Conservation (phyloP, 805 yeast genomes). For the Lachancea kluyveri region DNA sequence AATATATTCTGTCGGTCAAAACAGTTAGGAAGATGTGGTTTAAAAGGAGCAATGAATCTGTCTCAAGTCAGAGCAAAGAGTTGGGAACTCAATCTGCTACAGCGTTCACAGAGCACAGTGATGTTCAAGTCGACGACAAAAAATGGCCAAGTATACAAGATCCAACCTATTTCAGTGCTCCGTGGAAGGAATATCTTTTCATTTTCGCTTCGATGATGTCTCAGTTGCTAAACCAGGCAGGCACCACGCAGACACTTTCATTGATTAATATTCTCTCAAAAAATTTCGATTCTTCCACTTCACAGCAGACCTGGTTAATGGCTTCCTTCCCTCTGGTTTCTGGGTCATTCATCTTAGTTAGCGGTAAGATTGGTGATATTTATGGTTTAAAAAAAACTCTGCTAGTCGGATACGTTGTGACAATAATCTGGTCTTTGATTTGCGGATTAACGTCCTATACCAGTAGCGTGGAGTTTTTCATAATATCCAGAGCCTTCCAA, state of each 20-base stretch:
- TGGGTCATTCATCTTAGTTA: conserved; percentile 63
- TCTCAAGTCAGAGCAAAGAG: no score
- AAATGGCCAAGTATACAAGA: conserved; percentile 16
- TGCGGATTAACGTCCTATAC: conserved; percentile 53
- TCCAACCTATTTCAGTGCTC: conserved; percentile 15
- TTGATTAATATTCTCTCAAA: conserved; percentile 31
- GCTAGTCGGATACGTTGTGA: conserved; percentile 50
- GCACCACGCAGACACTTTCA: conserved; percentile 34
- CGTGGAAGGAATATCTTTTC: conserved; percentile 23
- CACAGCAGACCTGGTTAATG: conserved; percentile 54
- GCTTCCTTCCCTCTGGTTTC: conserved; percentile 66
- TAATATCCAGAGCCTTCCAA: conserved; percentile 49
- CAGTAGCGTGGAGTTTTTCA: conserved; percentile 43
- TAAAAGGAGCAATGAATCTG: no score
- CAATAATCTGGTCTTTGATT: conserved; percentile 50
- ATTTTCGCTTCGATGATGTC: conserved; percentile 28
- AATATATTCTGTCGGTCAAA: no score
- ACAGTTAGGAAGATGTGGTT: no score
- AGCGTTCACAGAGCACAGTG: no score
- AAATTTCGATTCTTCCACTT: conserved; percentile 28
- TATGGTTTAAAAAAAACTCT: conserved; percentile 56
- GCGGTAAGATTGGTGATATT: conserved; percentile 69
- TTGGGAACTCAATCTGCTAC: no score
- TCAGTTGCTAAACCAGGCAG: conserved; percentile 38
- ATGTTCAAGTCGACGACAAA: no score